A percentile compares a stretch with the other conserved stretches of the same genome.
Evolutionary conservation across 805 yeast species (phyloP).

Genomic region (Ascoidea asiatica): DNA sequence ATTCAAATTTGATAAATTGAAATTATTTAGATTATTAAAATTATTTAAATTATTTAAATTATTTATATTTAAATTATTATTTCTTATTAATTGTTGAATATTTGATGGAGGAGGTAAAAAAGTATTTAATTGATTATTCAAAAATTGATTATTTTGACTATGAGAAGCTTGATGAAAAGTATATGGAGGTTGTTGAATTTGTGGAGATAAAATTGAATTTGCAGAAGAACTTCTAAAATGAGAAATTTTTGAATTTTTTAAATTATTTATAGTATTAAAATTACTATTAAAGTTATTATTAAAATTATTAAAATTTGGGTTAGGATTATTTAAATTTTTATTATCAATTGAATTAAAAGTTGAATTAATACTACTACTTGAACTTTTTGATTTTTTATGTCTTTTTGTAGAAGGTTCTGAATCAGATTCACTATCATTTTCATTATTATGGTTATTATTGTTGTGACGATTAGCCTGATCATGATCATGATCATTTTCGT

Average conservation of each 20-base stretch:
- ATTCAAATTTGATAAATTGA: background rate
- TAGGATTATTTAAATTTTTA: constrained; percentile 1
- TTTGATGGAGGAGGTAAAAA: constrained; percentile 1
- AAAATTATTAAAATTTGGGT: background rate
- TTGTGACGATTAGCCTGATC: background rate
- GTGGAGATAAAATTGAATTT: background rate
- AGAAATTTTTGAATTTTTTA: background rate
- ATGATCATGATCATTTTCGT: background rate
- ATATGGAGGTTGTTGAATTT: background rate
- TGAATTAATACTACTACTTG: constrained; percentile 9
- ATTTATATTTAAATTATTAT: background rate
- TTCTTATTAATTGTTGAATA: background rate
- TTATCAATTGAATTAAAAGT: constrained; percentile 3
- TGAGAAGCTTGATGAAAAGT: constrained; percentile 3
- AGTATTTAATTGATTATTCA: background rate
- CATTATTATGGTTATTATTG: constrained; percentile 1
- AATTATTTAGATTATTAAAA: background rate
- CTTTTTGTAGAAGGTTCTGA: constrained; percentile 9
- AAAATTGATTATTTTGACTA: background rate
- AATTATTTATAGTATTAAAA: constrained; percentile 5
- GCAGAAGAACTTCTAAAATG: constrained; percentile 7
- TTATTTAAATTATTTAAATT: no score
- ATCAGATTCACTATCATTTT: constrained; percentile 7
- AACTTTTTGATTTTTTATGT: constrained; percentile 12
- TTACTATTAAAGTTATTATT: constrained; percentile 8